Evolutionary conservation across 139 green algal genomes (phyloP), one percentile per base, ranked within the genome.

Genomic region (Chlamydomonas sp.): DNA sequence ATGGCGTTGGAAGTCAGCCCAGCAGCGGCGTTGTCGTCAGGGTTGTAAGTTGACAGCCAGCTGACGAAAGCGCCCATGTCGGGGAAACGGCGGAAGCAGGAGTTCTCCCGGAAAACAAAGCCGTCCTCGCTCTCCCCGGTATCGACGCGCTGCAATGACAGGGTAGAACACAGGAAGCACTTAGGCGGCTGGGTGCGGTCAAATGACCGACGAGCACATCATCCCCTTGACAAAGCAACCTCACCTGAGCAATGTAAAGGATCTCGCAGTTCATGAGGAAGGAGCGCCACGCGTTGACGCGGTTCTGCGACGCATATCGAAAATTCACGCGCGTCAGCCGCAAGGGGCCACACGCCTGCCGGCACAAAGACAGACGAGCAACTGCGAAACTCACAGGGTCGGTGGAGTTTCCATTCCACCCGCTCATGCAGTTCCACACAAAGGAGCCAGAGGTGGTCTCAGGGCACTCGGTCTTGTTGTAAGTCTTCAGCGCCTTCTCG

Each of bases 401-500:
- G 5, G 49, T 20, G 7, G 18, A 10, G 0, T 60, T 80, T 4
- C 15, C 71, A 4, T 79, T 79, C 60, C 31, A 87, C 14, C 83
- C 83, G 62, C n/a, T 87, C 83, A 87, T 87, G 71, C 83, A 87
- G 12, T 59, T 64, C 83, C 83, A 87, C 2, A 87, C 83, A 9
- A n/a, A 57, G 0, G 72, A 76, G 2, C 1, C 0, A 6, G 64
- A 8, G 9, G 5, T n/a, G 16, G 72, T 87, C 63, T 10, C 12
- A 4, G 83, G 83, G 62, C 83, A 87, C 4, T 67, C 18, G 0
- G 83, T 5, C 31, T 67, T 64, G n/a, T 63, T 66, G 31, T 81
- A 87, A 12, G 83, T 87, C 31, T 74, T 4, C 0, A 87, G 72
- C 0, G 83, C 83, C 7, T 4, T 8, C 73, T 75, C 80, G 16